Conservation (phyloP, 23 red algal genomes). For the Gracilaria domingensis region DNA sequence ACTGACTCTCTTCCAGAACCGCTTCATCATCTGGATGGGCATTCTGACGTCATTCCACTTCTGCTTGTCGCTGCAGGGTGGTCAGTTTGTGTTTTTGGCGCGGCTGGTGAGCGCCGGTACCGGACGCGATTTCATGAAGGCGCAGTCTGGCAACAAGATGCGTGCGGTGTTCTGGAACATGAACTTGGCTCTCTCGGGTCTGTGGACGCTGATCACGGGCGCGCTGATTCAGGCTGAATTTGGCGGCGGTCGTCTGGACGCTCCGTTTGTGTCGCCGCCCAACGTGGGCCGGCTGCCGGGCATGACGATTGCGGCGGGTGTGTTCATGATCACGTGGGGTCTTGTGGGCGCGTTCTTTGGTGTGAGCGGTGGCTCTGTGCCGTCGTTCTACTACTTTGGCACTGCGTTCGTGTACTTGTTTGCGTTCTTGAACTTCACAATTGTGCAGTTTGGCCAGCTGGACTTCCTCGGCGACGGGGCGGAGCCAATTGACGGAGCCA, state of each 20-base stretch:
- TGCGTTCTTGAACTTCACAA: conserved; percentile 65
- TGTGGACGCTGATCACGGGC: conserved; percentile 59
- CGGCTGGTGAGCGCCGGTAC: conserved; percentile 59
- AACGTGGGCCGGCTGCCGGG: conserved; percentile 65
- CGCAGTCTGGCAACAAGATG: conserved; percentile 47
- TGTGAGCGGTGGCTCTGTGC: not conserved
- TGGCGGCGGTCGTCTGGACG: not conserved
- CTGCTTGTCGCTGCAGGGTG: conserved; percentile 71
- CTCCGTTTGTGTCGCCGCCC: conserved; percentile 50
- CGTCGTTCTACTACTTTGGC: conserved; percentile 32
- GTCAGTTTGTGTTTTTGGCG: conserved; percentile 71
- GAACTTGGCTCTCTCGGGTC: conserved; percentile 52
- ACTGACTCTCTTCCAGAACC: conserved; percentile 6
- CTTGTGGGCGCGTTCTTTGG: conserved; percentile 38
- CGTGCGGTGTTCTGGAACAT: conserved; percentile 75
- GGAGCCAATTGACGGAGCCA: conserved; percentile 10
- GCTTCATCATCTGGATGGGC: conserved; percentile 50
- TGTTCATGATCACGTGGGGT: conserved; percentile 54
- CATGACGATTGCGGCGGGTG: conserved; percentile 54
- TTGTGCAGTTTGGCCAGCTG: conserved; percentile 54
- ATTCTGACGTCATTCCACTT: conserved; percentile 76
- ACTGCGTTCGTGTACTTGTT: conserved; percentile 57
- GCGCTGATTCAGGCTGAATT: not conserved
- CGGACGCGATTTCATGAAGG: conserved; percentile 48
- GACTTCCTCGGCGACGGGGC: not conserved